phyloP scores from a whole-genome alignment of 2,329 filamentous ascomycete genomes.

The Hyphodiscus sp. region DNA sequence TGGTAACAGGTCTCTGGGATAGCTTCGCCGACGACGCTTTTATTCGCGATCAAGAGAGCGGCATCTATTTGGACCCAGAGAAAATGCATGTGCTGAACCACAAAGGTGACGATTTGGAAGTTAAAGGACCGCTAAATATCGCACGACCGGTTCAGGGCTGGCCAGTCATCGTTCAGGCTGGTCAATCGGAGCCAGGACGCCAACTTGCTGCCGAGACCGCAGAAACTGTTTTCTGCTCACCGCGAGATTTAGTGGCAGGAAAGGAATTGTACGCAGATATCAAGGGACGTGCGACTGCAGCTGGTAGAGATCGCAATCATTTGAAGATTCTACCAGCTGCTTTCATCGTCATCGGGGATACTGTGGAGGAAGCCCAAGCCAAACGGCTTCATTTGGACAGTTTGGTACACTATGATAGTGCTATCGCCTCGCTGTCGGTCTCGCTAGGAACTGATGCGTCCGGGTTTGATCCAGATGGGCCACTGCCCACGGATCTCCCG shows the following conservation, averaged over 20 bases:
- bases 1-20: conserved; percentile 61
- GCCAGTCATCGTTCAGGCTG: conserved; percentile 62
- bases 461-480: conserved; percentile 41
- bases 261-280: conserved; percentile 46
- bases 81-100: conserved; percentile 60
- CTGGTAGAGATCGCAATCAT: conserved; percentile 39
- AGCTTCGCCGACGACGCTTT: conserved; percentile 65
- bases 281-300: conserved; percentile 39
- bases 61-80: conserved; percentile 50
- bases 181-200: conserved; percentile 59
- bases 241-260: conserved; percentile 35
- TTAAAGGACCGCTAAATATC: conserved; percentile 57
- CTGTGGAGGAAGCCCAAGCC: conserved; percentile 39
- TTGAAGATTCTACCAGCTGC: conserved; percentile 48
- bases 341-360: conserved; percentile 43
- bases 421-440: conserved; percentile 46
- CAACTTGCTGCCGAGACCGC: conserved; percentile 61
- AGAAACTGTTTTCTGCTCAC: conserved; percentile 53
- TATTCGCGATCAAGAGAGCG: conserved; percentile 48
- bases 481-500: conserved; percentile 42
- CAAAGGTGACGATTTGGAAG: conserved; percentile 52
- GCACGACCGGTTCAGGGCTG: conserved; percentile 61
- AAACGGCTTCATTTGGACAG: conserved; percentile 45
- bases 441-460: conserved; percentile 41
- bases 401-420: conserved; percentile 47